phyloP scores from a whole-genome alignment of 108 stramenopile species.

The Cyclotella baltica region DNA sequence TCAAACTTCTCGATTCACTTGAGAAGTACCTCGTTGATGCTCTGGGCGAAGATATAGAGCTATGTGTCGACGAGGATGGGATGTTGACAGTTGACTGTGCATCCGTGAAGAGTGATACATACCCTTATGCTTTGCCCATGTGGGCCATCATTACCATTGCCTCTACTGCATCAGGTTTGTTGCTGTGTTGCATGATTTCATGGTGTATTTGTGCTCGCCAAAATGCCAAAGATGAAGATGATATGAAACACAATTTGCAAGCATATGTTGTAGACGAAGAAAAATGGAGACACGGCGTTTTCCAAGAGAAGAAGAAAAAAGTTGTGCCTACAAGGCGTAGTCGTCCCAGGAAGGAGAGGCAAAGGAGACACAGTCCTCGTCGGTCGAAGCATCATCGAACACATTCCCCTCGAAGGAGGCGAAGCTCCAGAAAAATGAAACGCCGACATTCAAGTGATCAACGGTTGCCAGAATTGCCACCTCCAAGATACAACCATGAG shows the following conservation, averaged over 20 bases:
- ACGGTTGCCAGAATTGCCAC: not conserved
- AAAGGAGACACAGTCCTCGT: not conserved
- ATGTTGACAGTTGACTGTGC: not conserved
- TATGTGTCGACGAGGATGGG: not conserved
- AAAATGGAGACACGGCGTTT: not conserved
- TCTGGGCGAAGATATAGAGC: not conserved
- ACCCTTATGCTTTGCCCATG: not conserved
- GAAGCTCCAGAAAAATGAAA: not conserved
- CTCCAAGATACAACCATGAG: too few relatives aligned
- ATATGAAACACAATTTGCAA: not conserved
- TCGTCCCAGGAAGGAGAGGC: not conserved
- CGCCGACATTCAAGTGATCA: not conserved
- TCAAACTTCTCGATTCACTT: not conserved
- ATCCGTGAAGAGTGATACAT: not conserved
- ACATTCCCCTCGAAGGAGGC: not conserved
- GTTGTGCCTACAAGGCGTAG: not conserved
- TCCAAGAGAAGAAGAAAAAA: not conserved
- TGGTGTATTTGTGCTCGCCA: conserved; percentile 3
- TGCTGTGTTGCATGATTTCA: not conserved
- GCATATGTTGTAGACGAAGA: not conserved
- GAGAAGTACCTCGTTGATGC: not conserved
- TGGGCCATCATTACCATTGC: conserved; percentile 24
- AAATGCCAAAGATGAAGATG: not conserved
- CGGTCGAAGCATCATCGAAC: not conserved
- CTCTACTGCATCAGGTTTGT: not conserved